Percentiles rank a stretch among this genome's conserved stretches.
Conservation (phyloP, 345 rosid genomes). For the Hypericum androsaemum region DNA sequence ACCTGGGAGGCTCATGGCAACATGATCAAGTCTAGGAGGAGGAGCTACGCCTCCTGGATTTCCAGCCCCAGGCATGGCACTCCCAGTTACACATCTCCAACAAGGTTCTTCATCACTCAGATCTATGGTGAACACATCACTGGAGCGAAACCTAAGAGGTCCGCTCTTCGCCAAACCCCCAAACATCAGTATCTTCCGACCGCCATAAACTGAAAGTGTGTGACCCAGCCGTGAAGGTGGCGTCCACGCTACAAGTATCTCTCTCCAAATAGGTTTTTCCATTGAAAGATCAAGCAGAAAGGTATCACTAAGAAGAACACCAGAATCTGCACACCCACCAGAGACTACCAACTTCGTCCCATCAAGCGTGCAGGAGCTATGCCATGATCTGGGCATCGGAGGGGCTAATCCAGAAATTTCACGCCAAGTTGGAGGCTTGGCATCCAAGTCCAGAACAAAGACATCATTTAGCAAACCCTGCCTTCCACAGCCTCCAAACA, state of each 20-base stretch:
- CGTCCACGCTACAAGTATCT: constrained; percentile 6
- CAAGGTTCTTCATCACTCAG: constrained; percentile 4
- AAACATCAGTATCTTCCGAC: constrained; percentile 7
- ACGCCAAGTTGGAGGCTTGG: constrained; percentile 9
- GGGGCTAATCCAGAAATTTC: constrained; percentile 3
- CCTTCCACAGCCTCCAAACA: constrained; percentile 1
- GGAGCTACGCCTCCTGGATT: constrained; percentile 6
- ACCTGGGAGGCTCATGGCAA: constrained; percentile 2
- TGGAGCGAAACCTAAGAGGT: constrained; percentile 4
- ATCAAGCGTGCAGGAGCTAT: constrained; percentile 7
- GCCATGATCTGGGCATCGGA: constrained; percentile 5
- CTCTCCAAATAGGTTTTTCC: constrained; percentile 7
- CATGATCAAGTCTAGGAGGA: constrained; percentile 8
- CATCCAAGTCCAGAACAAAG: constrained; percentile 5
- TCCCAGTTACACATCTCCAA: constrained; percentile 8
- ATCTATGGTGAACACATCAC: constrained; percentile 2
- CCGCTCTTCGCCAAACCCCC: constrained; percentile 7
- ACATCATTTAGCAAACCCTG: constrained; percentile 1
- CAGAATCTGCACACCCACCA: constrained; percentile 6
- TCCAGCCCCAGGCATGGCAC: constrained; percentile 4
- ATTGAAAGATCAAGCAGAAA: constrained; percentile 4
- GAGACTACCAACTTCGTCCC: constrained; percentile 4
- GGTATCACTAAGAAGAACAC: constrained; percentile 5
- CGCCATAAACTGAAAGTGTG: constrained; percentile 5
- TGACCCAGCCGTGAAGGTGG: constrained; percentile 7